Evolutionary conservation across 2,329 filamentous ascomycete genomes (phyloP).

Genomic region (Diplocarpon mali): DNA sequence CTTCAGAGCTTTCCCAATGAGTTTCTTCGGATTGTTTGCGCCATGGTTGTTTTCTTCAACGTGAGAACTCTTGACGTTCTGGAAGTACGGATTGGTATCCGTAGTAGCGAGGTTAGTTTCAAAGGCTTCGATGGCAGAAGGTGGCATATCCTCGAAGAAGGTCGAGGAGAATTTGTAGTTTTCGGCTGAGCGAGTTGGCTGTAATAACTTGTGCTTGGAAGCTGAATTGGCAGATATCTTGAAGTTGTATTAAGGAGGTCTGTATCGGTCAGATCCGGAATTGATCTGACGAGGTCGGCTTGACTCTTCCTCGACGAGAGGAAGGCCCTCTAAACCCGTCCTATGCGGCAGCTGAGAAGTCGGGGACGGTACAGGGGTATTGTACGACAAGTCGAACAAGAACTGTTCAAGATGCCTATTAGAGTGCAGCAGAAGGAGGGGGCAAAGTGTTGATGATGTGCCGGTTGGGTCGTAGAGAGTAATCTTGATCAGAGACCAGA

Average conservation of each 20-base stretch:
- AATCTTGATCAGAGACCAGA: conserved; percentile 59
- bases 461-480: conserved; percentile 51
- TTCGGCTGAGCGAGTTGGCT: conserved; percentile 4
- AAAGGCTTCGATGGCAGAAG: conserved; percentile 49
- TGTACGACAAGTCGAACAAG: conserved; percentile 39
- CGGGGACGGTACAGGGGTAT: conserved; percentile 45
- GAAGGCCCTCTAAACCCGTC: conserved; percentile 96
- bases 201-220: background rate
- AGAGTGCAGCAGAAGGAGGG: conserved; percentile 41
- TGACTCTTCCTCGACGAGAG: conserved; percentile 99
- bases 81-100: conserved; percentile 23
- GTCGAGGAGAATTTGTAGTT: conserved; percentile 13
- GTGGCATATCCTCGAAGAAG: conserved; percentile 46
- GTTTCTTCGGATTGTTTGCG: conserved; percentile 49
- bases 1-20: conserved; percentile 82
- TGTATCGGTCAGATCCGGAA: conserved; percentile 84
- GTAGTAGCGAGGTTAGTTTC: conserved; percentile 29
- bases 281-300: conserved; percentile 91
- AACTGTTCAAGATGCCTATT: conserved; percentile 39
- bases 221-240: conserved; percentile 18
- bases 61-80: conserved; percentile 20
- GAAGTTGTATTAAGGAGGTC: conserved; percentile 76
- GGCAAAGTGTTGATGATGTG: conserved; percentile 58
- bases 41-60: conserved; percentile 22
- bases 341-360: conserved; percentile 98